A percentile compares a stretch with the other conserved stretches of the same genome.
Evolutionary conservation across 164 flowering plant species (phyloP).

Genomic region (Warburgia ugandensis): DNA sequence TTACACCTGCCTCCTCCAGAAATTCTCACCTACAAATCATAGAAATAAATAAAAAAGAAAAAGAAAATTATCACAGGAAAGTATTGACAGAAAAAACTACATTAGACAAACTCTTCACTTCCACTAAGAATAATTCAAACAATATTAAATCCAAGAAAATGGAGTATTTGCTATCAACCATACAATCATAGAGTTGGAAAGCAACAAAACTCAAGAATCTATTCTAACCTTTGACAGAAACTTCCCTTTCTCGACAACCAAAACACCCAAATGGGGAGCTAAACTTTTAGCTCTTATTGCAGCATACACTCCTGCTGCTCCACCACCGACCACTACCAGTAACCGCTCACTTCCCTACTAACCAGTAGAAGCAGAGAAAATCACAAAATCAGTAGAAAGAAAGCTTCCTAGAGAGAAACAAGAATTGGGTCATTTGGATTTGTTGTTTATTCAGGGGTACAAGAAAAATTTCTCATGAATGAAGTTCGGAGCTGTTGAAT

Average conservation of each 20-base stretch:
- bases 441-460: neutral
- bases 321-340: slow-evolving; percentile 24
- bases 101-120: neutral
- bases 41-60: neutral
- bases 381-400: neutral
- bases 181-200: no score
- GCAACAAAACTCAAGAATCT: no score
- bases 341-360: slow-evolving; percentile 6
- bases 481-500: no score
- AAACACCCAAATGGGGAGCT: slow-evolving; percentile 61
- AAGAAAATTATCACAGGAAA: neutral
- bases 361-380: neutral
- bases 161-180: no score
- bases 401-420: neutral
- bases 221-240: slow-evolving; percentile 76
- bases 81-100: neutral
- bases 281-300: slow-evolving; percentile 71
- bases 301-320: slow-evolving; percentile 79
- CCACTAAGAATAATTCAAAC: neutral
- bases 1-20: slow-evolving; percentile 99
- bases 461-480: neutral
- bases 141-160: no score
- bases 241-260: slow-evolving; percentile 80
- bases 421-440: no score
- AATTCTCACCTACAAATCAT: slow-evolving; percentile 57